Evolutionary conservation across 768 basidiomycete species (phyloP).

Genomic region (Auriscalpium microsporum): DNA sequence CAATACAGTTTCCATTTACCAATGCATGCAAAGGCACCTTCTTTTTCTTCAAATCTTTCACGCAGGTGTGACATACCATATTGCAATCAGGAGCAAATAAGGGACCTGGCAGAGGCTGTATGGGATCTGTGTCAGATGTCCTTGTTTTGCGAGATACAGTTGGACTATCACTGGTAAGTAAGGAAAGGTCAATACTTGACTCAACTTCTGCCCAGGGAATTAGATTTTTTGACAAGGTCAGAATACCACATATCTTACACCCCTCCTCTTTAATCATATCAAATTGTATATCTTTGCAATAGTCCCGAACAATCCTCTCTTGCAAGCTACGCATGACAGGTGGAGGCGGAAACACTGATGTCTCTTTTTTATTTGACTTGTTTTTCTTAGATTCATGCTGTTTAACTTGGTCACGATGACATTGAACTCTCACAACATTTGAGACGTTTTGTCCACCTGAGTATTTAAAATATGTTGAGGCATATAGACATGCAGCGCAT

Average conservation of each 20-base stretch:
- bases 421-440: not conserved
- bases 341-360: not conserved
- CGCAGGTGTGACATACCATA: not conserved
- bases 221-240: too few relatives aligned
- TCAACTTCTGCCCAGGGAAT: not conserved
- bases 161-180: not conserved
- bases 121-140: not conserved
- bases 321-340: not conserved
- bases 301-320: not conserved
- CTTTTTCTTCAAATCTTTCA: not conserved
- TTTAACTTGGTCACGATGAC: not conserved
- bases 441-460: too few relatives aligned
- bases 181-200: not conserved
- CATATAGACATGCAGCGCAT: not conserved
- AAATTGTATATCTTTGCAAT: not conserved
- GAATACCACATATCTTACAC: too few relatives aligned
- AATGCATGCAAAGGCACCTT: not conserved
- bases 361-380: not conserved
- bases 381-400: too few relatives aligned
- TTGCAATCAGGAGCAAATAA: not conserved
- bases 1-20: too few relatives aligned
- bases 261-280: not conserved
- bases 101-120: not conserved
- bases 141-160: not conserved
- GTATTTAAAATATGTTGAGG: not conserved